Conservation (phyloP, 163 green algal genomes). For the Volvox carteri region DNA sequence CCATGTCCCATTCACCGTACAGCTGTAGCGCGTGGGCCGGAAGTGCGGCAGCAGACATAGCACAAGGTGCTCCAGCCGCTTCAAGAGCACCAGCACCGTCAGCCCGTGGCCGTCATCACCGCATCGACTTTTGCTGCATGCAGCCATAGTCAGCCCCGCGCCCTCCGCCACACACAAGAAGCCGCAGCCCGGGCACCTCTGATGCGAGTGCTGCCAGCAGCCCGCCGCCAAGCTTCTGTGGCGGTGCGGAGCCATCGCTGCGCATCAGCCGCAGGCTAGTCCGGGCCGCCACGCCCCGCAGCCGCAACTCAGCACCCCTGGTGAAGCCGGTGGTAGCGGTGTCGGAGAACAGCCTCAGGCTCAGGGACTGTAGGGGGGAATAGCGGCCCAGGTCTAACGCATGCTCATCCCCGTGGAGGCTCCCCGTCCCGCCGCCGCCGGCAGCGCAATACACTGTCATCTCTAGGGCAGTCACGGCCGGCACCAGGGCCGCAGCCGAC, state of each 20-base stretch:
- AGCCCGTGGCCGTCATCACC: neutral
- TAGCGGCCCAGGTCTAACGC: neutral
- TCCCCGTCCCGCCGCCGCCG: neutral
- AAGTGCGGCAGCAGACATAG: constrained; percentile 34
- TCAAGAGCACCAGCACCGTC: neutral
- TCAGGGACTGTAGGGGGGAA: neutral
- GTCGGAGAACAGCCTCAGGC: constrained; percentile 15
- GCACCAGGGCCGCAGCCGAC: too few relatives aligned
- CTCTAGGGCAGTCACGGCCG: neutral
- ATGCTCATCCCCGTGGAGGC: too few relatives aligned
- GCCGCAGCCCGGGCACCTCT: neutral
- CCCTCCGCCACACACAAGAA: constrained; percentile 9
- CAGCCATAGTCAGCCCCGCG: neutral
- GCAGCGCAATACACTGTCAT: constrained; percentile 14
- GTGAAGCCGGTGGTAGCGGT: constrained; percentile 20
- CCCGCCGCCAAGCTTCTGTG: constrained; percentile 1
- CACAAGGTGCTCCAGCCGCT: constrained; percentile 8
- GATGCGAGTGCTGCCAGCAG: neutral
- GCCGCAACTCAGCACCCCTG: neutral
- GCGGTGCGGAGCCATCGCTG: constrained; percentile 16
- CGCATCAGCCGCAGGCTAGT: constrained; percentile 26
- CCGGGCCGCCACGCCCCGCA: neutral
- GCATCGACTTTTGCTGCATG: neutral
- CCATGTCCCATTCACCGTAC: neutral
- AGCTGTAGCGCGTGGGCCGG: constrained; percentile 28